Evolutionary conservation across 495 filamentous ascomycete species (phyloP).

Genomic region (Aspergillus homomorphus): DNA sequence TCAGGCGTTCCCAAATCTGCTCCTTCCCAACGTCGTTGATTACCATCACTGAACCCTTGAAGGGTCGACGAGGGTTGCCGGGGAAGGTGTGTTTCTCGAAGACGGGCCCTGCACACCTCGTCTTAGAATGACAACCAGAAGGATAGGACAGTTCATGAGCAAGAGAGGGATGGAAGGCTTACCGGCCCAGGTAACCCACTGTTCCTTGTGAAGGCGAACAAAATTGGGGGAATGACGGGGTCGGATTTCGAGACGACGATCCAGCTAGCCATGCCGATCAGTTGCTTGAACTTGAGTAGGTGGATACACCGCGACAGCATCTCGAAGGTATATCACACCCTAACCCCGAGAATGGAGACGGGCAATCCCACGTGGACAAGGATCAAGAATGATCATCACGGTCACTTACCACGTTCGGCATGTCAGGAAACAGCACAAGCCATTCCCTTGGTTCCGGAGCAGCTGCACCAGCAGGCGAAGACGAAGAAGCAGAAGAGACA

Average conservation of each 20-base stretch:
- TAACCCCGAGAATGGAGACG: no score
- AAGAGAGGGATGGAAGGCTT: neutral
- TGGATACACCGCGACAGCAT: no score
- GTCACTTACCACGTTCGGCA: slow-evolving; percentile 1
- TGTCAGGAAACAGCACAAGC: slow-evolving; percentile 1
- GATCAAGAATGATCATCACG: neutral
- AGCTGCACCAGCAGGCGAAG: no score
- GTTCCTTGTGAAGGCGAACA: slow-evolving; percentile 1
- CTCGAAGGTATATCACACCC: no score
- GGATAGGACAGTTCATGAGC: no score
- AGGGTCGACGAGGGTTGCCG: neutral
- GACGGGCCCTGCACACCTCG: neutral
- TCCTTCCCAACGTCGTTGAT: neutral
- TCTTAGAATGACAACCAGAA: neutral
- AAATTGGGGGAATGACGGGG: slow-evolving; percentile 5
- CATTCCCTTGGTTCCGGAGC: slow-evolving; percentile 3
- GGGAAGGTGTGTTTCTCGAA: neutral
- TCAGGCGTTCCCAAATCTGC: neutral
- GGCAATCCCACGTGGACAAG: neutral
- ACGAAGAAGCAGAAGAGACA: no score
- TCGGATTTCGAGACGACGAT: slow-evolving; percentile 1
- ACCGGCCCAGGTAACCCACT: slow-evolving; percentile 3
- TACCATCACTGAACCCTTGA: slow-evolving; percentile 2
- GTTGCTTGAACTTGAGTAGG: no score
- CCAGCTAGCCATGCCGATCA: neutral